phyloP scores from a whole-genome alignment of 2,329 filamentous ascomycete species.

The Penicillium oxalicum region DNA sequence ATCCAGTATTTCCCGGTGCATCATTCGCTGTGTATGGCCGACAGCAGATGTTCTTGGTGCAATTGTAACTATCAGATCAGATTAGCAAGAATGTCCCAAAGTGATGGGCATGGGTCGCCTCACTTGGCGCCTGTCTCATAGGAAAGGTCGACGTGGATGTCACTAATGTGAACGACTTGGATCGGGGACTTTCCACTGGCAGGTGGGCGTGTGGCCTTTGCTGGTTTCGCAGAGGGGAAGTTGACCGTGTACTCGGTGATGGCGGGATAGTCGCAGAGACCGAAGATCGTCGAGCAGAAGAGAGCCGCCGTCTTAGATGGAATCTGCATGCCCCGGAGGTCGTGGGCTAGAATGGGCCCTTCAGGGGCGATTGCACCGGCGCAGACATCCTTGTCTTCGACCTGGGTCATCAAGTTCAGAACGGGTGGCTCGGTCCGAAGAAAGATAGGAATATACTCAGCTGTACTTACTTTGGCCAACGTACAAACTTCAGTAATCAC shows the following conservation, averaged over 20 bases:
- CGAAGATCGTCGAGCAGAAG: constrained; percentile 49
- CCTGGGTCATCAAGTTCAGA: constrained; percentile 20
- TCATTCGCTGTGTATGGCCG: constrained; percentile 46
- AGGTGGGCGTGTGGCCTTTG: constrained; percentile 31
- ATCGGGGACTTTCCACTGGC: constrained; percentile 45
- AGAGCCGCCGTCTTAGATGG: constrained; percentile 47
- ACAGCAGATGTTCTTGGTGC: constrained; percentile 54
- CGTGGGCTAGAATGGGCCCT: constrained; percentile 49
- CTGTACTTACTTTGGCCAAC: constrained; percentile 26
- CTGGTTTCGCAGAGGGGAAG: constrained; percentile 40
- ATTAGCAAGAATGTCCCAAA: not conserved
- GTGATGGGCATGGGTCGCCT: not conserved
- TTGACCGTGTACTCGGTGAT: constrained; percentile 40
- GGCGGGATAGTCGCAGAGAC: constrained; percentile 46
- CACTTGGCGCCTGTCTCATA: constrained; percentile 49
- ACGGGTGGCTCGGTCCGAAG: not conserved
- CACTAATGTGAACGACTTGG: constrained; percentile 53
- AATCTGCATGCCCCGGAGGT: constrained; percentile 45
- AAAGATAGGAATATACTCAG: not conserved
- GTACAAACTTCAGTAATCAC: constrained; percentile 34
- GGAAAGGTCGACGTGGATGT: constrained; percentile 52
- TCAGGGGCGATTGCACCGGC: constrained; percentile 47
- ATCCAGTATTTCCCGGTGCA: constrained; percentile 34
- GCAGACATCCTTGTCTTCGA: constrained; percentile 51
- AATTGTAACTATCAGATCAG: constrained; percentile 32